Conservation (phyloP, 345 rosid species). For the Arabis hirsuta region DNA sequence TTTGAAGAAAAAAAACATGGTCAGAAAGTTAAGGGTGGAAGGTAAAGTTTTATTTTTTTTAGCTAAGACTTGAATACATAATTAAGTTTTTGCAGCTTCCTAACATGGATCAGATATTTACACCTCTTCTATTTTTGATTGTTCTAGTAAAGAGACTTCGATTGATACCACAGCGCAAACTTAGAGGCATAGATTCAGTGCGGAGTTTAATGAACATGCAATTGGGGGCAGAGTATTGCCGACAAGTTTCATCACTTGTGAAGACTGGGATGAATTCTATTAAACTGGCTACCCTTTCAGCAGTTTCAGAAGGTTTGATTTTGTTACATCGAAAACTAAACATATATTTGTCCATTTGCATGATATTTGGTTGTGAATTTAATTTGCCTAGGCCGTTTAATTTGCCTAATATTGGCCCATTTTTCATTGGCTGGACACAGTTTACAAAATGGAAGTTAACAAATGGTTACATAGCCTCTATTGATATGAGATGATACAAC, state of each 20-base stretch:
- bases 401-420: background rate
- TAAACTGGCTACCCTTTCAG: conserved; percentile 64
- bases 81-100: conserved; percentile 1
- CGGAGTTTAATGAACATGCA: conserved; percentile 72
- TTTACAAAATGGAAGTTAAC: background rate
- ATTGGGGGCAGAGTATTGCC: conserved; percentile 75
- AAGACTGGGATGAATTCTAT: conserved; percentile 82
- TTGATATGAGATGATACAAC: conserved; percentile 4
- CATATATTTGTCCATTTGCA: conserved; percentile 12
- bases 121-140: conserved; percentile 28
- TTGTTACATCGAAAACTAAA: background rate
- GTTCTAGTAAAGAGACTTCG: conserved; percentile 78
- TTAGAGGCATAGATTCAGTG: conserved; percentile 70
- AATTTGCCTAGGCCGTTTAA: background rate
- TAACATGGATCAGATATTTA: conserved; percentile 19
- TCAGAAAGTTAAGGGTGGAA: conserved; percentile 86
- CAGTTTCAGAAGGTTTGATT: conserved; percentile 73
- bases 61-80: conserved; percentile 11
- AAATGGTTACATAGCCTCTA: background rate
- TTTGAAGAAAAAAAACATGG: conserved; percentile 61
- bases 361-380: conserved; percentile 2
- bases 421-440: background rate
- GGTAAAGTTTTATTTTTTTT: conserved; percentile 51
- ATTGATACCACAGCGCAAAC: conserved; percentile 71
- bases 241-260: conserved; percentile 80